Base-by-base conservation (phyloP, 208 protist genomes). In the Acanthamoeba comandoni region DNA sequence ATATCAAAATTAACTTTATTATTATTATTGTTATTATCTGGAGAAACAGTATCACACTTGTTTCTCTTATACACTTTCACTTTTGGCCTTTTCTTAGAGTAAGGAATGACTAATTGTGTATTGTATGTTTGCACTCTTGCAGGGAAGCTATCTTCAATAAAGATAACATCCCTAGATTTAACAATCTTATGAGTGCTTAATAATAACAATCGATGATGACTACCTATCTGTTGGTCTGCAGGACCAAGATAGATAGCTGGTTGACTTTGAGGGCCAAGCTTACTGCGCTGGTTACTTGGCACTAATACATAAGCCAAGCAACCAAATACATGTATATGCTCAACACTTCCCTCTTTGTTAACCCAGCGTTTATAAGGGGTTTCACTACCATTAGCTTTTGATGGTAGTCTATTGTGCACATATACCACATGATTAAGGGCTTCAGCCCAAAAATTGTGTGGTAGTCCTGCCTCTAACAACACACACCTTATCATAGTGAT, bases 371-470 rank as follows among this genome's bases (percentile, higher is more conserved):
- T 52, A 48, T 55, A 55, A 9, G 31, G 67, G n/a, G 67, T n/a
- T 4, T 29, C 13, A 48, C 29, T n/a, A 4, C 53, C 29, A 24
- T 77, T 77, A 48, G 67, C 19, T 35, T n/a, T 43, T 2, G 67
- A 55, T 1, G 67, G 67, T 19, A 77, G 67, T 2, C 26, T 35
- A 52, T 77, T 77, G 67, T 77, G 49, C 43, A 77, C 53, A 48
- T 35, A 15, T 2, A 77, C 31, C 15, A 48, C 67, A 1, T 12
- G 2, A n/a, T 9, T n/a, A 9, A 77, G 1, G 9, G 67, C 67
- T n/a, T 77, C 13, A 17, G 9, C 31, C 67, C 67, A 77, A 4
- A n/a, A 5, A n/a, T 52, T 52, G 43, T 77, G 49, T 35, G 67
- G 31, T n/a, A 52, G 24, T 1, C 26, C 26, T 35, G 43, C 53